Evolutionary conservation across 306 rosid species (phyloP), one percentile per base, ranked within the genome.

Genomic region (Vachellia pachyceras): DNA sequence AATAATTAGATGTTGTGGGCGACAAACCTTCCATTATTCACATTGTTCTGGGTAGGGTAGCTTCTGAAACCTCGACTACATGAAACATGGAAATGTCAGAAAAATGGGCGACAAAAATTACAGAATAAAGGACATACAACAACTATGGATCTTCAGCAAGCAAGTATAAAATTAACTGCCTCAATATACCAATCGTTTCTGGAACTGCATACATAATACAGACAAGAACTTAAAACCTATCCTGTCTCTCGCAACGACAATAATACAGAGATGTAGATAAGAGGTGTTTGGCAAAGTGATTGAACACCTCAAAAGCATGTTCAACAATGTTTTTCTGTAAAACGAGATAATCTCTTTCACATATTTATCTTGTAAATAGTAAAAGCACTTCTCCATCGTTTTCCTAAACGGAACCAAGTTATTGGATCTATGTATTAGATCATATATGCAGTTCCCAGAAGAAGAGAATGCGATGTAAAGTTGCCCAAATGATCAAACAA

Each of bases 401-500:
- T n/a, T n/a, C n/a, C n/a, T n/a, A n/a, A n/a, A n/a, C n/a, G n/a
- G n/a, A n/a, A n/a, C n/a, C n/a, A 46, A 79, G 72, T 58, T 60
- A 78, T 60, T 74, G 61, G 82, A 80, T 44, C 63, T 29, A 63
- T 69, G 3, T 40, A 50, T 45, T 69, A 12, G 25, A 11, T 55
- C 73, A 35, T 7, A 63, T 69, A 55, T 82, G 50, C 25, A 61
- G 79, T 72, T 57, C 73, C 50, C 52, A 73, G 50, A 50, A 23
- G 80, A 54, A 81, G 76, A 89, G 66, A 25, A 60, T 60, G 95
- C 97, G 90, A 80, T 86, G 70, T 76, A 75, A 80, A 76, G 97
- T 92, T 90, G 95, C 97, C 97, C 97, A 82, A 84, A 57, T 78
- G 87, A 84, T 82, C 75, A 80, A 82, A 77, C 91, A 80, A 84